These are phyloP conservation scores for Diaporthe vaccinii DNA, from an alignment of 2,329 filamentous ascomycete species.

Conservation along the genomic window DNA sequence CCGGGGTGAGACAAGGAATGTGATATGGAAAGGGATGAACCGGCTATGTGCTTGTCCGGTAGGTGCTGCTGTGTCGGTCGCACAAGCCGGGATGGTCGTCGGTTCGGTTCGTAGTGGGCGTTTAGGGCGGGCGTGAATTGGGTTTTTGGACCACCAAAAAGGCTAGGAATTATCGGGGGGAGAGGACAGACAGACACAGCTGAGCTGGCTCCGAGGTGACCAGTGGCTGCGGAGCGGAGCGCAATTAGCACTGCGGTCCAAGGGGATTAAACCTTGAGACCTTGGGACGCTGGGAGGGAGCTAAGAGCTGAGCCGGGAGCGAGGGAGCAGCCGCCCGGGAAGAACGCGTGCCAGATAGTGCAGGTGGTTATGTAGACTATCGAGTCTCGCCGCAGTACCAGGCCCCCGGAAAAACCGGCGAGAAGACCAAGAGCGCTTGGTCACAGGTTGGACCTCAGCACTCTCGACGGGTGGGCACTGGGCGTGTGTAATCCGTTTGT, in stretches of 20 bases:
- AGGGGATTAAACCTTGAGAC: constrained; percentile 1
- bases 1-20: neutral
- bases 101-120: neutral
- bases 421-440: constrained; percentile 1
- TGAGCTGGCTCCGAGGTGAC: neutral
- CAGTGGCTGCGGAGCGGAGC: constrained; percentile 10
- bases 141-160: neutral
- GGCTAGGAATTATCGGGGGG: neutral
- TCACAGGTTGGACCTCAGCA: constrained; percentile 1
- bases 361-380: constrained; percentile 6
- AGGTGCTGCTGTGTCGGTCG: constrained; percentile 5
- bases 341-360: constrained; percentile 4
- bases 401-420: neutral
- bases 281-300: neutral
- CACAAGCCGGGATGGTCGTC: constrained; percentile 16
- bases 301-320: constrained; percentile 14
- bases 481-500: constrained; percentile 3
- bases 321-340: constrained; percentile 7
- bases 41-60: neutral
- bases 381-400: neutral
- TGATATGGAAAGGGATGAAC: constrained; percentile 4
- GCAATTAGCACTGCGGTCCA: constrained; percentile 1
- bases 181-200: neutral
- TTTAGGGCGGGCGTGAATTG: neutral
- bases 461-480: neutral